phyloP scores from a whole-genome alignment of 1,284 basidiomycete species.

The Heterobasidion parviporum region DNA sequence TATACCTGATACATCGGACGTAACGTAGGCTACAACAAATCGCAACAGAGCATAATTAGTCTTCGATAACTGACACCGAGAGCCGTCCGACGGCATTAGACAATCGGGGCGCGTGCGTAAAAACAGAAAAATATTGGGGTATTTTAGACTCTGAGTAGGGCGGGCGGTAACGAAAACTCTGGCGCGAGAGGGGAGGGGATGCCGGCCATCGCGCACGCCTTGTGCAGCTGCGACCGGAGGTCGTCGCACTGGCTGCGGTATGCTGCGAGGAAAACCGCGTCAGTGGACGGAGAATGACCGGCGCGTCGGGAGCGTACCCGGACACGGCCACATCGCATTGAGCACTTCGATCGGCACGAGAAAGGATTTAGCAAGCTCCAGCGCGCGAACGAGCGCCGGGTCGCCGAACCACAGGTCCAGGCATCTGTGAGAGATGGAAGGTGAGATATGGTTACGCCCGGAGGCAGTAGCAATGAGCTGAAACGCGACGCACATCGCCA shows the following conservation, averaged over 20 bases:
- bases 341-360: constrained; percentile 56
- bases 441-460: neutral
- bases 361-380: constrained; percentile 62
- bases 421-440: constrained; percentile 34
- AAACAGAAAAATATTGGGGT: neutral
- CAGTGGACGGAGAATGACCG: neutral
- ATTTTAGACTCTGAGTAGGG: neutral
- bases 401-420: constrained; percentile 61
- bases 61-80: too few species aligned
- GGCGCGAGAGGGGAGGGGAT: neutral
- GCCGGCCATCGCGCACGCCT: neutral
- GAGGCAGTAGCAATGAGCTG: neutral
- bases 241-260: neutral
- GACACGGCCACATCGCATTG: constrained; percentile 64
- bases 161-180: neutral
- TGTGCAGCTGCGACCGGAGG: neutral
- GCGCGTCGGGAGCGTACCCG: constrained; percentile 31
- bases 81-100: neutral
- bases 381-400: constrained; percentile 42
- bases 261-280: neutral
- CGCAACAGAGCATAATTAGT: too few species aligned
- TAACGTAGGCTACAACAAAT: too few species aligned
- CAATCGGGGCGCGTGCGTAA: neutral
- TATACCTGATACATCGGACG: too few species aligned
- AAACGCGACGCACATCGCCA: constrained; percentile 37